Conservation (phyloP, 2,329 filamentous ascomycete genomes). For the Cordyceps fumosorosea region DNA sequence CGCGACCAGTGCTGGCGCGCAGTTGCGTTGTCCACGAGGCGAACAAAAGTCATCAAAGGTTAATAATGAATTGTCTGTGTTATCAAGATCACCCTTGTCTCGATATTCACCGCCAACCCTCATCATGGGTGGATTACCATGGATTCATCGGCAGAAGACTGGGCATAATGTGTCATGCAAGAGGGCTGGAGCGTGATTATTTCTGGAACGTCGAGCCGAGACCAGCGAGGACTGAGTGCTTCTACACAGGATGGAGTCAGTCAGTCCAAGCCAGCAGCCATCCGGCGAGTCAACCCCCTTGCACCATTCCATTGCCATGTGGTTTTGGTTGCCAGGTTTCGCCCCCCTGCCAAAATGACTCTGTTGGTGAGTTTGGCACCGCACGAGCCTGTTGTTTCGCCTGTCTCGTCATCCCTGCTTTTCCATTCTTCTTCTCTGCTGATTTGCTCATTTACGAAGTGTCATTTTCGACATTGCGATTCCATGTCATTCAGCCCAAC, state of each 20-base stretch:
- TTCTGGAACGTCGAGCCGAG: not conserved
- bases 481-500: not conserved
- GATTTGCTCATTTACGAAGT: not conserved
- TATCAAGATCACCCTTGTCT: too few relatives aligned
- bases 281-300: not conserved
- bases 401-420: not conserved
- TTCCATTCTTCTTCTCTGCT: not conserved
- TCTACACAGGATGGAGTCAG: not conserved
- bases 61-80: not conserved
- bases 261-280: not conserved
- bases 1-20: not conserved
- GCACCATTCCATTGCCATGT: slow-evolving; percentile 4
- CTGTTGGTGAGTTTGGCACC: not conserved
- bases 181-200: not conserved
- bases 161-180: not conserved
- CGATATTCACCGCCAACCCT: not conserved
- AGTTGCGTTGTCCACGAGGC: not conserved
- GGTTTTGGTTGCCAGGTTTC: not conserved
- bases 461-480: too few relatives aligned
- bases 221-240: not conserved
- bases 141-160: not conserved
- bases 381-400: not conserved
- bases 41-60: not conserved
- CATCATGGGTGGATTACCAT: not conserved
- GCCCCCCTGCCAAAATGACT: not conserved